Conservation (phyloP, 768 basidiomycete genomes). For the Austroboletus festivus region DNA sequence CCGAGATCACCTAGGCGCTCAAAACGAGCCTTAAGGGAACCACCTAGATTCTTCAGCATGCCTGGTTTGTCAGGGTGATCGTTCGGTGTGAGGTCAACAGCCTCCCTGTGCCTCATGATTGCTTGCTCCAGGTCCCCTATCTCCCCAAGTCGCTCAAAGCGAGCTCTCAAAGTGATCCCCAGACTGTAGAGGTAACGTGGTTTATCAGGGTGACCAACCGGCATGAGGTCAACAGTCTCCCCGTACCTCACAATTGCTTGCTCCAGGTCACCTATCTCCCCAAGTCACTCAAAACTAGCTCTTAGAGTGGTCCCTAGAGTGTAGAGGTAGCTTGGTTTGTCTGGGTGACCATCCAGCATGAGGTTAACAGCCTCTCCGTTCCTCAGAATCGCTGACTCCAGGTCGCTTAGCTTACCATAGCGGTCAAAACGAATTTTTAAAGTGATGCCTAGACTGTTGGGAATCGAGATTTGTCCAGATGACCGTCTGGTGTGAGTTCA, state of each 20-base stretch:
- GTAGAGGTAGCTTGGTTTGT: background rate
- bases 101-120: background rate
- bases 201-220: background rate
- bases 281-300: background rate
- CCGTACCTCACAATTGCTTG: background rate
- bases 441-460: background rate
- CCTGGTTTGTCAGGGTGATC: background rate
- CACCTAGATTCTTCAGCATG: background rate
- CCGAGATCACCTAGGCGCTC: background rate
- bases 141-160: background rate
- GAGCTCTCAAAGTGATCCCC: background rate
- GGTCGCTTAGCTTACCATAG: background rate
- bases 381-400: background rate
- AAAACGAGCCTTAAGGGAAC: background rate
- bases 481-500: background rate
- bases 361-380: background rate
- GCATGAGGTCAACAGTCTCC: background rate
- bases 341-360: background rate
- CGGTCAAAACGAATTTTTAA: background rate
- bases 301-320: background rate
- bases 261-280: background rate
- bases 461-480: background rate
- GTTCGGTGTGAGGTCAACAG: background rate
- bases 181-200: background rate
- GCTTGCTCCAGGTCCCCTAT: background rate